phyloP scores from a whole-genome alignment of 306 rosid genomes.

The Arachis stenosperma region DNA sequence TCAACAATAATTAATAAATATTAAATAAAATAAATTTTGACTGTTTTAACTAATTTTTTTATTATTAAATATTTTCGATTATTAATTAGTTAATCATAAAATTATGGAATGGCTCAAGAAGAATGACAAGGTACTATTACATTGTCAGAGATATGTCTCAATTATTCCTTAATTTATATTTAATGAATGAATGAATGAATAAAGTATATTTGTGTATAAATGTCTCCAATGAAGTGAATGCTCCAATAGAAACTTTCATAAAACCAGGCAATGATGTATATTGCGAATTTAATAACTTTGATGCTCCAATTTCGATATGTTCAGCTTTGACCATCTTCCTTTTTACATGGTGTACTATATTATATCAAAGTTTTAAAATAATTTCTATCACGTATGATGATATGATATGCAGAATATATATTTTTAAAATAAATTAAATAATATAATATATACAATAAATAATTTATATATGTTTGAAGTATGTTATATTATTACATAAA shows the following conservation, averaged over 20 bases:
- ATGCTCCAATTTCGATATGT: constrained; percentile 1
- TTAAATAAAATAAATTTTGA: too few species aligned
- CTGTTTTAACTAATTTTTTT: too few species aligned
- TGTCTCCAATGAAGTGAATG: not conserved
- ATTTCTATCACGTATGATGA: too few species aligned
- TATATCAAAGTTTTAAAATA: not conserved
- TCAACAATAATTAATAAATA: too few species aligned
- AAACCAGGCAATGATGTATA: not conserved
- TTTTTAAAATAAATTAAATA: too few species aligned
- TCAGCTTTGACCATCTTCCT: constrained; percentile 25
- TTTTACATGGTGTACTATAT: not conserved
- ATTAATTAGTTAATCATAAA: too few species aligned
- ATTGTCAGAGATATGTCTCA: constrained; percentile 6
- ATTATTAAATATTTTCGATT: too few species aligned
- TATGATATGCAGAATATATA: too few species aligned
- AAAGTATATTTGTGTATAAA: not conserved
- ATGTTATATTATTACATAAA: too few species aligned
- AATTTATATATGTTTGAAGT: too few species aligned
- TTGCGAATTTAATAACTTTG: not conserved
- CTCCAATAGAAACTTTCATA: not conserved
- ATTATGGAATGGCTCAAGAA: constrained; percentile 6
- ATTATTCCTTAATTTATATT: not conserved
- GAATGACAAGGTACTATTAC: not conserved
- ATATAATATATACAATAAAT: too few species aligned
- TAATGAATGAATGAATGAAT: not conserved